phyloP scores from a whole-genome alignment of 129 eudicot genomes.

The Oenanthe sinensis region DNA sequence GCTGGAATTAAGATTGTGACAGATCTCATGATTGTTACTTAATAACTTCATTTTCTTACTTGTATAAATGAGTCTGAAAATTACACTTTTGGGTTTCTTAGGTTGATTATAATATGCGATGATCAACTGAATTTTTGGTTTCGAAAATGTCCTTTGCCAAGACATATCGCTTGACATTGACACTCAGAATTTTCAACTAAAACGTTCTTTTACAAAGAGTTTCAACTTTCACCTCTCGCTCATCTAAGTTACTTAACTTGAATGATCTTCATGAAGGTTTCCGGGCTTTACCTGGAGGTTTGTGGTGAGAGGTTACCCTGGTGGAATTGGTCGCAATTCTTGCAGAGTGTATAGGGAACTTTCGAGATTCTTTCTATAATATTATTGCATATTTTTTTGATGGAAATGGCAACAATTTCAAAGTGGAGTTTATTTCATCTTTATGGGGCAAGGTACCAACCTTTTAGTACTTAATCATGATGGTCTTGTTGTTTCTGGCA shows the following conservation, averaged over 20 bases:
- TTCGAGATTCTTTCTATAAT: constrained; percentile 80
- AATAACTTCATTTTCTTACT: not conserved
- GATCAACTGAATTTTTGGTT: not conserved
- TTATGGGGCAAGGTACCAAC: constrained; percentile 79
- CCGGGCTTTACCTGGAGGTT: constrained; percentile 61
- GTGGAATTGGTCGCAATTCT: constrained; percentile 61
- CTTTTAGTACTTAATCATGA: constrained; percentile 66
- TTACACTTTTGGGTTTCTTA: too few species aligned
- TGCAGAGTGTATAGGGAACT: constrained; percentile 60
- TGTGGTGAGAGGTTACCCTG: constrained; percentile 89
- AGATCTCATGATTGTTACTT: not conserved
- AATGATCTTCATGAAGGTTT: constrained; percentile 74
- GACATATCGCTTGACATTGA: constrained; percentile 12
- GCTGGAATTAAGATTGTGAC: not conserved
- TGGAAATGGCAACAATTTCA: constrained; percentile 68
- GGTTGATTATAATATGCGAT: not conserved
- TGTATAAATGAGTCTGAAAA: not conserved
- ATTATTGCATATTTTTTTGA: constrained; percentile 58
- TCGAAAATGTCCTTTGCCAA: constrained; percentile 15
- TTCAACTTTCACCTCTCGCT: constrained; percentile 13
- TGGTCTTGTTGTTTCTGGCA: constrained; percentile 85
- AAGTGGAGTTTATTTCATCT: constrained; percentile 68
- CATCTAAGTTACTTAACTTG: constrained; percentile 46
- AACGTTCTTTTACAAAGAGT: constrained; percentile 12
- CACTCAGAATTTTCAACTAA: constrained; percentile 10